Evolutionary conservation across 2,329 filamentous ascomycete genomes (phyloP).

Genomic region (Ceratocystiopsis minuta): DNA sequence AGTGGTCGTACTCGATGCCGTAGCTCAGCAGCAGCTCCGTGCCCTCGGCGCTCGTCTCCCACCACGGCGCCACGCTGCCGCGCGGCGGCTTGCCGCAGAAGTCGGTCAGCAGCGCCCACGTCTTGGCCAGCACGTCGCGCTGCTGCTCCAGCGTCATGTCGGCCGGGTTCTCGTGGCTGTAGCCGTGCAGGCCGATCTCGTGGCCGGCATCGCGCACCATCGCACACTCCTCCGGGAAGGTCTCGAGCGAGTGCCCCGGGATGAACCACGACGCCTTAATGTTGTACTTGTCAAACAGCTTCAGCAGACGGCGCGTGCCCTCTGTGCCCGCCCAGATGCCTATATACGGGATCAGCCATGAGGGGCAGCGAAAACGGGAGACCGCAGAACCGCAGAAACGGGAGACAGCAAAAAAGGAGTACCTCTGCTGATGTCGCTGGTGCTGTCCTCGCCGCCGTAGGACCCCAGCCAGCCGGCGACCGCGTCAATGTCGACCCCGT

Average conservation of each 20-base stretch:
- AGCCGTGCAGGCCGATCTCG: conserved; percentile 28
- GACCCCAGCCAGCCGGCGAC: conserved; percentile 60
- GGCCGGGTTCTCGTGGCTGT: conserved; percentile 21
- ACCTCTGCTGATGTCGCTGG: conserved; percentile 50
- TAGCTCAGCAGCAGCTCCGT: conserved; percentile 46
- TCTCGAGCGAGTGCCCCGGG: conserved; percentile 29
- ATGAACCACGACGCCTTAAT: conserved; percentile 46
- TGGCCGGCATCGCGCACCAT: conserved; percentile 27
- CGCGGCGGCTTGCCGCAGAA: conserved; percentile 56
- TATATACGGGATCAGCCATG: too few relatives aligned
- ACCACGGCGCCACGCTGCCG: conserved; percentile 57
- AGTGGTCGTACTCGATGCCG: conserved; percentile 53
- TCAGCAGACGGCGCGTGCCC: conserved; percentile 46
- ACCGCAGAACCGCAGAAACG: too few relatives aligned
- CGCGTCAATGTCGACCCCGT: conserved; percentile 60
- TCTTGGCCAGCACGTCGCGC: conserved; percentile 56
- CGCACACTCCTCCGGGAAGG: conserved; percentile 27
- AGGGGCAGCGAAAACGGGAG: too few relatives aligned
- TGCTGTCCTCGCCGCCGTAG: conserved; percentile 56
- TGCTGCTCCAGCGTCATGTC: conserved; percentile 56
- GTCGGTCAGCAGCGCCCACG: conserved; percentile 50
- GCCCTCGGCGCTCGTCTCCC: conserved; percentile 53
- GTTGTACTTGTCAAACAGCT: conserved; percentile 52
- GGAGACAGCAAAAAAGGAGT: too few relatives aligned
- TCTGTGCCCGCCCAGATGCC: conserved; percentile 51